Evolutionary conservation across 73 alveolate species (phyloP).

Genomic region (Breviolum minutum): DNA sequence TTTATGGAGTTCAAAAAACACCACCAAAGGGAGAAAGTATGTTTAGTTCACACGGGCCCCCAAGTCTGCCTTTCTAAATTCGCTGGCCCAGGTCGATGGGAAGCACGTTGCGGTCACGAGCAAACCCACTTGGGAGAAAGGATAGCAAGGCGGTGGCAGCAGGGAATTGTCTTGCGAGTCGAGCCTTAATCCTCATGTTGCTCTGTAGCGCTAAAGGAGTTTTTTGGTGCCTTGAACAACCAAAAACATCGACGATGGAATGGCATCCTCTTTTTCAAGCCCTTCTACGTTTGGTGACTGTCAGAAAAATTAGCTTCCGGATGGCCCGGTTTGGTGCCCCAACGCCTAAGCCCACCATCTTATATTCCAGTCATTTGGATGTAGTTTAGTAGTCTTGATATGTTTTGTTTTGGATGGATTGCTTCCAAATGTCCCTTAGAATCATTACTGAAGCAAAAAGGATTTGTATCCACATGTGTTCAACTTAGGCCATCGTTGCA

Average conservation of each 20-base stretch:
- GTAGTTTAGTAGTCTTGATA: too few species aligned
- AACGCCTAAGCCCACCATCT: neutral
- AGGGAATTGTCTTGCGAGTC: neutral
- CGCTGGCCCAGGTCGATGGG: too few species aligned
- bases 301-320: neutral
- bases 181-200: slow-evolving; percentile 9
- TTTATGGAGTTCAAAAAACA: too few species aligned
- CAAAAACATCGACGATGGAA: neutral
- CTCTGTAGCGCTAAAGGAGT: neutral
- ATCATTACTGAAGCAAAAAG: too few species aligned
- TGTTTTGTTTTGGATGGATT: too few species aligned
- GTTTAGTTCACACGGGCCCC: too few species aligned
- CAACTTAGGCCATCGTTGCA: neutral
- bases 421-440: too few species aligned
- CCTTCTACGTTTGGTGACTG: neutral
- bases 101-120: neutral
- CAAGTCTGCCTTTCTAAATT: too few species aligned
- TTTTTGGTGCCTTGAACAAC: slow-evolving; percentile 26
- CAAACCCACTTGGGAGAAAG: neutral
- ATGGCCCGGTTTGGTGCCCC: neutral
- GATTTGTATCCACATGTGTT: too few species aligned
- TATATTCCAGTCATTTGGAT: neutral
- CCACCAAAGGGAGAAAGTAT: too few species aligned
- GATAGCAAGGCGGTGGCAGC: neutral
- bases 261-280: slow-evolving; percentile 4